Percentiles rank a stretch among this genome's conserved stretches.
Conservation (phyloP, 345 rosid genomes). For the Jatropha curcas region DNA sequence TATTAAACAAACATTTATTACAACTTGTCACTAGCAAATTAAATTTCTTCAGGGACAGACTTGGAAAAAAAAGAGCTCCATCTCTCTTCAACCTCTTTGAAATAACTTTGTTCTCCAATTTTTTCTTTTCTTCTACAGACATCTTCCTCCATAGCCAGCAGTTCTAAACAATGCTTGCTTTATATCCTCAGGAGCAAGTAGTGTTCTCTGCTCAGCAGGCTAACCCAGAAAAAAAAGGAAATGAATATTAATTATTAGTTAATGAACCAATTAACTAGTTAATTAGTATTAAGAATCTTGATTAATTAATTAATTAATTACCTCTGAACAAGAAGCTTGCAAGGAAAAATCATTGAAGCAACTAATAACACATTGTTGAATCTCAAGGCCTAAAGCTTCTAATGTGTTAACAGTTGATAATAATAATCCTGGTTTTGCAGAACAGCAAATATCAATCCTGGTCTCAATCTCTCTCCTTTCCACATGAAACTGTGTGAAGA, state of each 20-base stretch:
- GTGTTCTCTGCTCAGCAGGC: constrained; percentile 50
- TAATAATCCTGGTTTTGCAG: constrained; percentile 76
- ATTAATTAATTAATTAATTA: constrained; percentile 13
- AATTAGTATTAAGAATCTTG: constrained; percentile 2
- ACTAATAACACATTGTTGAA: constrained; percentile 87
- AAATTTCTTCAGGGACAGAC: constrained; percentile 28
- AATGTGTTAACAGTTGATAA: constrained; percentile 76
- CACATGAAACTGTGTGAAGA: constrained; percentile 71
- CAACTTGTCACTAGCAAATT: constrained; percentile 21
- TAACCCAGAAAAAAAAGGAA: constrained; percentile 1
- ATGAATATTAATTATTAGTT: background rate
- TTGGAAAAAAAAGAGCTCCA: constrained; percentile 3
- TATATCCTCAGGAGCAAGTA: constrained; percentile 65
- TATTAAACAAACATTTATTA: constrained; percentile 22
- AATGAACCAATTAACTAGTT: background rate
- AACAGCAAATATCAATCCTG: constrained; percentile 71
- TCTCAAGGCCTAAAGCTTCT: constrained; percentile 83
- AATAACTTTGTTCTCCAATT: background rate
- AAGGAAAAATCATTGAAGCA: constrained; percentile 86
- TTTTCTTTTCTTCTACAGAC: constrained; percentile 38
- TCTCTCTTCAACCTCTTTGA: background rate
- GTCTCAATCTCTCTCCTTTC: constrained; percentile 58
- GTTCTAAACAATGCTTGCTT: constrained; percentile 82
- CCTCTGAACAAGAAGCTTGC: constrained; percentile 96
- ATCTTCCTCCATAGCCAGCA: constrained; percentile 98